These are phyloP conservation scores for Hypocrella siamensis DNA, from an alignment of 2,329 filamentous ascomycete genomes.

Conservation along the genomic window DNA sequence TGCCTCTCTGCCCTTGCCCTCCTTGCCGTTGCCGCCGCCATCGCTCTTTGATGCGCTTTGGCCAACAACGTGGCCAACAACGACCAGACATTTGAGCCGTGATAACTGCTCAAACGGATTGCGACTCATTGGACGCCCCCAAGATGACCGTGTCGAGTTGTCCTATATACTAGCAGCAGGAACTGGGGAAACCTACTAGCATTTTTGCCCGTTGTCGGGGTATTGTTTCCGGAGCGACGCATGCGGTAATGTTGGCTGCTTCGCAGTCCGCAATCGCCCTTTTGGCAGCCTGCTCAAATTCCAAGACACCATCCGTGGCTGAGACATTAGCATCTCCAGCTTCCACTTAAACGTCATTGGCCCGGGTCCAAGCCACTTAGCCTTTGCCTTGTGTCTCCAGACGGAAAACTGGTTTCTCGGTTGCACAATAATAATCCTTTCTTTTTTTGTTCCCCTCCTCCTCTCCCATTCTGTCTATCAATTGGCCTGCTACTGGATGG, in stretches of 20 bases:
- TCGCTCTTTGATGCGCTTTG: too few relatives aligned
- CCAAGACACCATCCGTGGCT: constrained; percentile 8
- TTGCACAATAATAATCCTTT: not conserved
- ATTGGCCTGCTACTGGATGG: too few relatives aligned
- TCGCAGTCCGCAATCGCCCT: constrained; percentile 2
- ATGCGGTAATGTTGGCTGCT: constrained; percentile 5
- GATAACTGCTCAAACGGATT: too few relatives aligned
- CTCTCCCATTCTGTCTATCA: too few relatives aligned
- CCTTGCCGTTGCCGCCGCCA: too few relatives aligned
- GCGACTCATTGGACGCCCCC: too few relatives aligned
- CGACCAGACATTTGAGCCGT: too few relatives aligned
- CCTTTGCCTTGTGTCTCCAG: not conserved
- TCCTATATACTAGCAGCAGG: too few relatives aligned
- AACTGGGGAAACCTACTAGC: too few relatives aligned
- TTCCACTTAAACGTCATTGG: constrained; percentile 2
- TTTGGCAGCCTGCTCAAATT: constrained; percentile 3
- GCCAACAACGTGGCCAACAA: too few relatives aligned
- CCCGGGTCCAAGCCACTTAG: not conserved
- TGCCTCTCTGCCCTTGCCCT: too few relatives aligned
- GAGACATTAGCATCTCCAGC: constrained; percentile 7
- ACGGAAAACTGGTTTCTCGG: not conserved
- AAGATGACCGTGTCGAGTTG: too few relatives aligned
- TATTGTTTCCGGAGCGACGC: constrained; percentile 9
- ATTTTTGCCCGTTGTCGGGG: not conserved
- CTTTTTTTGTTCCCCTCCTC: not conserved